Evolutionary conservation across 345 rosid species (phyloP).

Genomic region (Citrus mangshanensis): DNA sequence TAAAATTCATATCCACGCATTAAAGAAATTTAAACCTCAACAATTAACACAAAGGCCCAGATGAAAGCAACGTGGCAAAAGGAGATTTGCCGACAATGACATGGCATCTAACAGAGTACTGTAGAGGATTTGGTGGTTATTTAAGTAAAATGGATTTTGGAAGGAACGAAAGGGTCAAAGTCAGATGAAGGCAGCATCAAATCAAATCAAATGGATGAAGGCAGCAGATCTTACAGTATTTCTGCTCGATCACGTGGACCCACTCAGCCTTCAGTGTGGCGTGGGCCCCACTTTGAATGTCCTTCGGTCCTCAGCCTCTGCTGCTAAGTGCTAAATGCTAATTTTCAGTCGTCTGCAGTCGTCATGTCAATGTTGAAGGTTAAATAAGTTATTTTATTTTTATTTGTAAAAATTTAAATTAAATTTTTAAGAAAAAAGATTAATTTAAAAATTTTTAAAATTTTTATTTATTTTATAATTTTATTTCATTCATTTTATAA

Average conservation of each 20-base stretch:
- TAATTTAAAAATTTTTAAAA: too few species aligned
- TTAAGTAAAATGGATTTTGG: not conserved
- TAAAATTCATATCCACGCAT: too few species aligned
- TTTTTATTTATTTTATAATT: too few species aligned
- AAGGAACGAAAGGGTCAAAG: conserved; percentile 15
- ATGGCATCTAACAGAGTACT: not conserved
- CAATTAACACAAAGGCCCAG: too few species aligned
- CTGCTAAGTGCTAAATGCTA: too few species aligned
- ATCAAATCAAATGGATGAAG: not conserved
- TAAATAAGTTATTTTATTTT: too few species aligned
- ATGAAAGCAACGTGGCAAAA: not conserved
- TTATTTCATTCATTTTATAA: too few species aligned
- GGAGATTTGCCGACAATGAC: not conserved
- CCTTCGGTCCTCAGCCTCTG: not conserved
- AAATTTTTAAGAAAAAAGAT: too few species aligned
- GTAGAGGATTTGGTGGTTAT: not conserved
- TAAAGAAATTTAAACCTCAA: too few species aligned
- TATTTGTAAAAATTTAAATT: too few species aligned
- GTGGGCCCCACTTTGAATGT: not conserved
- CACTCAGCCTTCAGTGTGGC: not conserved
- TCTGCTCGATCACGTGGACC: conserved; percentile 23
- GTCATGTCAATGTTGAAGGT: too few species aligned
- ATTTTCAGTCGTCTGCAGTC: too few species aligned
- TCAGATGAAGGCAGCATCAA: not conserved
- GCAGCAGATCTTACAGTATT: not conserved